A percentile compares a stretch with the other conserved stretches of the same genome.
phyloP scores from a whole-genome alignment of 1,284 basidiomycete genomes.

The Kalmanozyma brasiliensis region DNA sequence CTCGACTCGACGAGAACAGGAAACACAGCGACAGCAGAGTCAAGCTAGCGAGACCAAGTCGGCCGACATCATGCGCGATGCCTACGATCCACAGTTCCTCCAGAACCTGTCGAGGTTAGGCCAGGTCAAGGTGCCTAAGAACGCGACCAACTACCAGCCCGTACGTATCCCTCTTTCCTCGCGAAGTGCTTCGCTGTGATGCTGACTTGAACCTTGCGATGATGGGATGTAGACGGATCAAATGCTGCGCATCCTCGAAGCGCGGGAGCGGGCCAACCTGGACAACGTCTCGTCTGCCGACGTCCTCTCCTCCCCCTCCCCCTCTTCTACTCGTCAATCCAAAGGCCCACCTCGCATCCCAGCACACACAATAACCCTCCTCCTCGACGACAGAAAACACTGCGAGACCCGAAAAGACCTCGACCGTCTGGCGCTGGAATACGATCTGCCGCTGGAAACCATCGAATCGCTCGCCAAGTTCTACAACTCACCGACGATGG shows the following conservation, averaged over 20 bases:
- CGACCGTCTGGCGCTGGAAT: slow-evolving; percentile 43
- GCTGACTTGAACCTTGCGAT: too few species aligned
- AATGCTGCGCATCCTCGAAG: slow-evolving; percentile 52
- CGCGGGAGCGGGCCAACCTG: slow-evolving; percentile 32
- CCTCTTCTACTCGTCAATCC: slow-evolving; percentile 2
- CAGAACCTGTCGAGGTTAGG: slow-evolving; percentile 46
- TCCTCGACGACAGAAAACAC: slow-evolving; percentile 52
- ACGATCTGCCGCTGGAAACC: slow-evolving; percentile 40
- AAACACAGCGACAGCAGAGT: slow-evolving; percentile 28
- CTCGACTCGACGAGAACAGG: slow-evolving; percentile 23
- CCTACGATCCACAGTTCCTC: slow-evolving; percentile 49
- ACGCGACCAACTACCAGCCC: slow-evolving; percentile 42
- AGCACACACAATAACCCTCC: slow-evolving; percentile 35
- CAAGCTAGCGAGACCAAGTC: slow-evolving; percentile 47
- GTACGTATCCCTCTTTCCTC: slow-evolving; percentile 11
- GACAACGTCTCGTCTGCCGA: slow-evolving; percentile 20
- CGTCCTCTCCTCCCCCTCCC: slow-evolving; percentile 1
- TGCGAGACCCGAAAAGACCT: slow-evolving; percentile 43
- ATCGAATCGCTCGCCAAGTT: slow-evolving; percentile 40
- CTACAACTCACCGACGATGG: slow-evolving; percentile 53
- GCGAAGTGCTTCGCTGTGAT: neutral
- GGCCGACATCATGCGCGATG: slow-evolving; percentile 49
- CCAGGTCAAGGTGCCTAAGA: slow-evolving; percentile 46
- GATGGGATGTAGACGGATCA: slow-evolving; percentile 47
- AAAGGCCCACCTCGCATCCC: slow-evolving; percentile 20